phyloP scores from a whole-genome alignment of 2,329 filamentous ascomycete genomes.

The Rugonectria rugulosa region DNA sequence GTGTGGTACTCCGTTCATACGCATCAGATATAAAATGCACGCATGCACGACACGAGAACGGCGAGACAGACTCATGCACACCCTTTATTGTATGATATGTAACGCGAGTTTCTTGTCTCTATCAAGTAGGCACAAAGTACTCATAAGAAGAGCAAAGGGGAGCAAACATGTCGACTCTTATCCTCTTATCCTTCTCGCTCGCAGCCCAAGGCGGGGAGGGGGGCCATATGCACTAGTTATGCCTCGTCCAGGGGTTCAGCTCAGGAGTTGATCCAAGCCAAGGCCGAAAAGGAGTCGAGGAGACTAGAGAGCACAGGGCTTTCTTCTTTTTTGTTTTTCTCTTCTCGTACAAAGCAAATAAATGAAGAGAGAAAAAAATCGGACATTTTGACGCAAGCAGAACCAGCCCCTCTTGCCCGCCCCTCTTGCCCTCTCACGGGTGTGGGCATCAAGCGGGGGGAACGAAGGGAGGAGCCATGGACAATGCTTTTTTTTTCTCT shows the following conservation, averaged over 20 bases:
- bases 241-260: conserved; percentile 3
- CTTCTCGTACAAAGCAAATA: background rate
- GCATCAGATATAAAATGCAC: too few species aligned
- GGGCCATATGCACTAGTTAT: background rate
- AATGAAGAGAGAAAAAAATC: background rate
- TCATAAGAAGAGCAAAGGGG: too few species aligned
- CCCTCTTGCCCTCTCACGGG: too few species aligned
- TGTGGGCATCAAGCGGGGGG: background rate
- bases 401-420: background rate
- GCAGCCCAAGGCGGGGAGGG: background rate
- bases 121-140: too few species aligned
- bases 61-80: too few species aligned
- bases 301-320: background rate
- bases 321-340: background rate
- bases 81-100: too few species aligned
- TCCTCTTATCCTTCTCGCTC: too few species aligned
- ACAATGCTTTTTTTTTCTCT: background rate
- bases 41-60: too few species aligned
- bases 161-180: too few species aligned
- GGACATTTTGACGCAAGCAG: background rate
- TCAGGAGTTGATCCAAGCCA: background rate
- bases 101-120: too few species aligned
- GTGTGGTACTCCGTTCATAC: too few species aligned
- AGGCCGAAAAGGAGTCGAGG: background rate
- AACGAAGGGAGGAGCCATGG: too few species aligned